Percentiles rank a stretch among this genome's conserved stretches.
Evolutionary conservation across 2,329 filamentous ascomycete genomes (phyloP).

Genomic region (Incumbomyces lentus): DNA sequence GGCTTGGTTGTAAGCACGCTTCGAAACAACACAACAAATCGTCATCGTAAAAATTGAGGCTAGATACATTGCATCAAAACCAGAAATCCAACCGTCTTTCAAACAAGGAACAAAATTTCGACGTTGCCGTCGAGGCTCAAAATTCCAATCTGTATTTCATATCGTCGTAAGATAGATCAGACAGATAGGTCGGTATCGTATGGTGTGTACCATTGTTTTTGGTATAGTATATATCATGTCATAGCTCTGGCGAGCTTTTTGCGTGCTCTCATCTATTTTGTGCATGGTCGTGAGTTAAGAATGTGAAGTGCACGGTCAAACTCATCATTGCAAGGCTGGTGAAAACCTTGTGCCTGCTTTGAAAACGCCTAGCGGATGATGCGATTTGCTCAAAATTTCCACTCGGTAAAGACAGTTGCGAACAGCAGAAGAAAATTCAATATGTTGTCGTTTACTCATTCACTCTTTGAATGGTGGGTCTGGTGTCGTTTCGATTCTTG

Average conservation of each 20-base stretch:
- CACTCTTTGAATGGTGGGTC: constrained; percentile 24
- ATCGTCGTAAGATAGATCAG: no score
- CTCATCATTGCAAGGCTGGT: no score
- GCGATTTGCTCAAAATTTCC: background rate
- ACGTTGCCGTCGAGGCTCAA: background rate
- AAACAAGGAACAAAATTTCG: background rate
- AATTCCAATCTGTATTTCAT: background rate
- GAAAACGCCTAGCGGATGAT: background rate
- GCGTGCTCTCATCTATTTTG: background rate
- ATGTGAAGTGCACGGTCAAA: no score
- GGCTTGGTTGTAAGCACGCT: background rate
- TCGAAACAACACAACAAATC: background rate
- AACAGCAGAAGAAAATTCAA: background rate
- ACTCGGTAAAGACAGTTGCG: constrained; percentile 4
- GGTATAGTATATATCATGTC: constrained; percentile 1
- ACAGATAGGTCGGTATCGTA: background rate
- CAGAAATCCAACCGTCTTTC: background rate
- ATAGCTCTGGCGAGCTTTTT: constrained; percentile 5
- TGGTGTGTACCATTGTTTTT: constrained; percentile 7
- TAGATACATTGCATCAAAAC: constrained; percentile 5
- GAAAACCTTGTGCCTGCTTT: background rate
- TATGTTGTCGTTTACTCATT: constrained; percentile 10
- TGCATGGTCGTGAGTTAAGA: no score
- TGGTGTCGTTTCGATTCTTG: constrained; percentile 48
- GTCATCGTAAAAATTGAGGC: background rate